Conservation (phyloP, 345 rosid species). For the Schrenkiella parvula region DNA sequence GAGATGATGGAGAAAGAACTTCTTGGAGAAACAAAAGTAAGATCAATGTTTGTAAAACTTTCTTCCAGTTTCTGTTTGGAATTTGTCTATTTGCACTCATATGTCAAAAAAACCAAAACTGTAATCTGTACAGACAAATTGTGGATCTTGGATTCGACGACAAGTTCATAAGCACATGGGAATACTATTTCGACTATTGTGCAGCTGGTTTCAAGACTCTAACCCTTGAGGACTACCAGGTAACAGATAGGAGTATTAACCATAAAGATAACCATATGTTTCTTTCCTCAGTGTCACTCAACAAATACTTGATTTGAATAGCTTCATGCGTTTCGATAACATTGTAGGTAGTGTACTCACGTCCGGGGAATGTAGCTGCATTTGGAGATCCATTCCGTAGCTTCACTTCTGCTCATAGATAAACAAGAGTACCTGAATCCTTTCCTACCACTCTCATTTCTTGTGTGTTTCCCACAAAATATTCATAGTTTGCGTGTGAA, state of each 20-base stretch:
- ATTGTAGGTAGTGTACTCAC: constrained; percentile 55
- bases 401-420: constrained; percentile 33
- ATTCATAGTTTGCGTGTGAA: background rate
- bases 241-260: background rate
- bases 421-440: background rate
- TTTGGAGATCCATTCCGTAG: constrained; percentile 42
- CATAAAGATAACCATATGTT: background rate
- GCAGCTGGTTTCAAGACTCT: constrained; percentile 73
- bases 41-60: background rate
- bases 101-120: background rate
- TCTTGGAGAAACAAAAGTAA: constrained; percentile 63
- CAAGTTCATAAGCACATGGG: constrained; percentile 81
- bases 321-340: background rate
- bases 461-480: background rate
- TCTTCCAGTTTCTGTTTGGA: background rate
- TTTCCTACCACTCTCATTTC: background rate
- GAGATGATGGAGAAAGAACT: constrained; percentile 66
- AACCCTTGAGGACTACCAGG: constrained; percentile 13
- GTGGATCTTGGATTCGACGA: constrained; percentile 57
- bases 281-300: background rate
- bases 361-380: constrained; percentile 60
- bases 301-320: background rate
- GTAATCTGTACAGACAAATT: constrained; percentile 43
- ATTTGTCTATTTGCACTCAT: background rate
- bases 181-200: constrained; percentile 75